Base-by-base conservation (phyloP, 2,329 filamentous ascomycete genomes). In the Fusarium pseudocircinatum region DNA sequence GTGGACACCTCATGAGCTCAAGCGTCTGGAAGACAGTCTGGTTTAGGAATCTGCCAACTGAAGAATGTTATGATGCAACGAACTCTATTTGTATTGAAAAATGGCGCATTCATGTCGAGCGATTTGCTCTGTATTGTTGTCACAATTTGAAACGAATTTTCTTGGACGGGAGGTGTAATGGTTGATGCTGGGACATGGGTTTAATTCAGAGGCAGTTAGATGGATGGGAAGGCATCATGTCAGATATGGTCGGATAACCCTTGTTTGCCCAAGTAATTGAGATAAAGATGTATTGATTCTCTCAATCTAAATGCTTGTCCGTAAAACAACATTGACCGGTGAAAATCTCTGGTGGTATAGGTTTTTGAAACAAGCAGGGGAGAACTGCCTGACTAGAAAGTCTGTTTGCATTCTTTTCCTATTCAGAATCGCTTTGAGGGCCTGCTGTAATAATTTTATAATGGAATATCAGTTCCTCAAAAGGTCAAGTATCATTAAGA, bases 111-210 rank as follows among this genome's bases (percentile, higher is more conserved):
- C 64, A 74, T 74, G 67, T 75, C 58, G 59, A 73, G 76, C 66
- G 46, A 77, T 78, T 75, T 77, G 75, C 76, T 78, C 70, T 76
- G 75, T 75, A 76, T 78, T 75, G 79, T 71, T 77, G 77, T 76
- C 56, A 75, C 74, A 56, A 81, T 81, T 78, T 81, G 71, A 78
- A 67, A 70, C 70, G 68, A 69, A 80, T 81, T 80, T 69, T 82
- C 75, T 81, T 81, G 81, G 79, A 78, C 72, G 75, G 79, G 76
- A 53, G 77, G 77, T 74, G 74, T 80, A 79, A 79, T 79, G 74
- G 63, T 70, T 73, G 75, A 76, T 71, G 75, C 71, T 78, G 79
- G 76, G 71, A 73, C 69, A 63, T 78, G 70, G 67, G 72, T 75
- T 78, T 79, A 80, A 79, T 78, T 79, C 67, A 74, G 63, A 74